Evolutionary conservation across 2,329 filamentous ascomycete genomes (phyloP), one percentile per base, ranked within the genome.

Genomic region (Fusarium siculi): DNA sequence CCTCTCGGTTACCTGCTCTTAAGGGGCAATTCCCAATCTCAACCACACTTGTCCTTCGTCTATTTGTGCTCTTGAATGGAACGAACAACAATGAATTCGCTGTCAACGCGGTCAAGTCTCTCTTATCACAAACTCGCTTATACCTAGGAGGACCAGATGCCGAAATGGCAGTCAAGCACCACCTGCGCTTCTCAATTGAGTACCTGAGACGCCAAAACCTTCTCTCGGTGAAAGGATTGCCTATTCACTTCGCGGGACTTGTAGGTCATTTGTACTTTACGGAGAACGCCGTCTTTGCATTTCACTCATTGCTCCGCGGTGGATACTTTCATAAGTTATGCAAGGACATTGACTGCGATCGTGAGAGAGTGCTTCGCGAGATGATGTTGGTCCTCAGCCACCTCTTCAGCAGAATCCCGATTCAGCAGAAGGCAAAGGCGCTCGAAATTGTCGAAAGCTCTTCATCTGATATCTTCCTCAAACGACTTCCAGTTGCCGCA

Each of bases 21-120:
- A 91, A 89, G 56, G 93, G 93, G 0, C 93, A 95, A 75, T 96
- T 96, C 75, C 92, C 93, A 0, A 89, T 94, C 60, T 94, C 92
- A 0, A 93, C 92, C 0, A 92, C 91, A 2, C 80, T 96, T 9
- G 87, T 95, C 1, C 84, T 96, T 5, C 88, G 93, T 3, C 80
- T 95, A 1, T 90, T 93, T 73, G 89, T 88, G 0, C 82, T 96
- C 0, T 81, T 95, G 6, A 85, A 93, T 60, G 89, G 90, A 10
- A 93, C 92, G 0, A 87, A 90, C 0, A 86, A 89, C 37, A 89
- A 90, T 0, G 81, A 85, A 6, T 93, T 90, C 72, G 90, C 92
- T 0, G 84, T 87, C 4, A 85, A 87, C 19, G 88, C 89, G 2
- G 86, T 94, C 63, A 88, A 91, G 58, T 89, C 92, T 0, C 81